phyloP scores from a whole-genome alignment of 192 early-diverging fungal genomes.

The Entomortierella chlamydospora region DNA sequence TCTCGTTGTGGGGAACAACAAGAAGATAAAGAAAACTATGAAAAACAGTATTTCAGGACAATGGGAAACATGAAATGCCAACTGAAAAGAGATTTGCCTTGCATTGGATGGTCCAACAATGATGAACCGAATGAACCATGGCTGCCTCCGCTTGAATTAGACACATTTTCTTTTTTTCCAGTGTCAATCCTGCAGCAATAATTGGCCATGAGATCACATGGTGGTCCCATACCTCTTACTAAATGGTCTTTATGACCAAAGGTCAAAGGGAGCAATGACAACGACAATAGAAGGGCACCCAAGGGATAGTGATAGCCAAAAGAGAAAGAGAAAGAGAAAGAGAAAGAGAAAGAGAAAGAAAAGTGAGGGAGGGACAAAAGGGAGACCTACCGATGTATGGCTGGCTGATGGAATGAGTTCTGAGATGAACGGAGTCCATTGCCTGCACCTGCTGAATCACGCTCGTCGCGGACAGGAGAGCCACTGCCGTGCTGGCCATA shows the following conservation, averaged over 20 bases:
- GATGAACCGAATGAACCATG: too few species aligned
- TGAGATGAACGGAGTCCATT: conserved; percentile 37
- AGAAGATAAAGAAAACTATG: not conserved
- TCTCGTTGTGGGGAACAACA: not conserved
- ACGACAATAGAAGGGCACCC: too few species aligned
- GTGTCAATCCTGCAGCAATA: too few species aligned
- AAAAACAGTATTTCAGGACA: conserved; percentile 1
- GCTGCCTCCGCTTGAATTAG: not conserved
- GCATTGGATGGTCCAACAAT: too few species aligned
- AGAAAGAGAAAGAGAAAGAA: too few species aligned
- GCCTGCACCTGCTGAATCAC: conserved; percentile 4
- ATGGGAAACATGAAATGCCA: conserved; percentile 13
- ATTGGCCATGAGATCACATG: too few species aligned
- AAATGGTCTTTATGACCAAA: too few species aligned
- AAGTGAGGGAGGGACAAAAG: not conserved
- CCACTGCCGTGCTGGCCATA: conserved; percentile 4
- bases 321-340: too few species aligned
- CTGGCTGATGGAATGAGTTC: conserved; percentile 62
- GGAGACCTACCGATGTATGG: conserved; percentile 67
- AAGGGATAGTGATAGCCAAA: too few species aligned
- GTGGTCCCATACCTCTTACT: too few species aligned
- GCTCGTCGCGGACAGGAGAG: conserved; percentile 19
- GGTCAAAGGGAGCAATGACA: too few species aligned
- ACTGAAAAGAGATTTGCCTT: not conserved
- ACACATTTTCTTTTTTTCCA: too few species aligned